Percentiles rank a stretch among this genome's conserved stretches.
These are phyloP conservation scores for Moesziomyces globuligerus DNA, from an alignment of 1,284 basidiomycete species.

Conservation along the genomic window DNA sequence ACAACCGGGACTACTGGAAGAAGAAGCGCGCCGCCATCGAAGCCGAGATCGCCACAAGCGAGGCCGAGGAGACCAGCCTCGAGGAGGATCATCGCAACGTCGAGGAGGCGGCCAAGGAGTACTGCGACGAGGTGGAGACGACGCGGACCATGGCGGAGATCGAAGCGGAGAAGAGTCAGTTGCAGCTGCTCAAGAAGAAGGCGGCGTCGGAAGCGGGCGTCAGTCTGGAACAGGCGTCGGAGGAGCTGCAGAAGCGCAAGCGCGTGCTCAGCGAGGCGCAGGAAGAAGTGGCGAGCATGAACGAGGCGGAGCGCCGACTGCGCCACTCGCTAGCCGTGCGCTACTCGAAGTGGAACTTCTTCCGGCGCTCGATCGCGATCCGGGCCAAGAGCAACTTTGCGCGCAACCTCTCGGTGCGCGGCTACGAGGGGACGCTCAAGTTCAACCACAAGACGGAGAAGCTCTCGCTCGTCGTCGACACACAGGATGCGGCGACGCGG, in stretches of 20 bases:
- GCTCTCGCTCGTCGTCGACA: constrained; percentile 76
- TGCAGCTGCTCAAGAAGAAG: constrained; percentile 78
- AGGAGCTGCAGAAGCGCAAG: constrained; percentile 73
- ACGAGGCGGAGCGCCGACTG: constrained; percentile 49
- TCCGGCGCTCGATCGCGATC: constrained; percentile 84
- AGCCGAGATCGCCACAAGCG: constrained; percentile 63
- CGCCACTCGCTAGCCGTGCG: constrained; percentile 25
- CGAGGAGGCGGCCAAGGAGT: constrained; percentile 73
- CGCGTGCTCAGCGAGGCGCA: constrained; percentile 70
- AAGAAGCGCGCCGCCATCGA: constrained; percentile 42
- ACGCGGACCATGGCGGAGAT: constrained; percentile 74
- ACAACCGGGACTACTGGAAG: constrained; percentile 48
- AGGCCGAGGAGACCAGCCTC: constrained; percentile 71
- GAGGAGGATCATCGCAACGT: constrained; percentile 68
- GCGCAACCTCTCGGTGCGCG: constrained; percentile 82
- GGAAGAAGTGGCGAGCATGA: constrained; percentile 75
- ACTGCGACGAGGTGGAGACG: constrained; percentile 73
- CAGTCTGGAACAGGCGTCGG: constrained; percentile 79
- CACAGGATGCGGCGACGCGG: constrained; percentile 68
- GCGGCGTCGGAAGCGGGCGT: constrained; percentile 74
- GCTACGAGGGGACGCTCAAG: constrained; percentile 69
- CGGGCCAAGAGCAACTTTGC: constrained; percentile 85
- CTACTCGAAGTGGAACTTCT: constrained; percentile 79
- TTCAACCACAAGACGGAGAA: constrained; percentile 81
- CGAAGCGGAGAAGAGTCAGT: constrained; percentile 72